phyloP scores from a whole-genome alignment of 2,329 filamentous ascomycete species.

The Cercospora nicotianae region DNA sequence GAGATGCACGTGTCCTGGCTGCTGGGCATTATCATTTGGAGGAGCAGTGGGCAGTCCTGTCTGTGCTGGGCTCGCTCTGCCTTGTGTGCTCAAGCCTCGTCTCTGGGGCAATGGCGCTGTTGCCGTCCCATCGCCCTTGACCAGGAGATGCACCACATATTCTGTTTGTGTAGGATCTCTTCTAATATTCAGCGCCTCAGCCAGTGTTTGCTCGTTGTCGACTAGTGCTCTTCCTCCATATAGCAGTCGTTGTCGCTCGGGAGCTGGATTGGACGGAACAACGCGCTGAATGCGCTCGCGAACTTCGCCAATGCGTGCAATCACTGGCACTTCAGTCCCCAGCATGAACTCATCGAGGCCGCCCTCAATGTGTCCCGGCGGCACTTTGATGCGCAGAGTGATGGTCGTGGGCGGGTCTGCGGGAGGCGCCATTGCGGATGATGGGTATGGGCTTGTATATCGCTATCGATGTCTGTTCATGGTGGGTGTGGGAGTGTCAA shows the following conservation, averaged over 20 bases:
- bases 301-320: conserved; percentile 53
- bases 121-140: conserved; percentile 30
- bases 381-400: conserved; percentile 37
- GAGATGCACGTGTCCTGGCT: conserved; percentile 1
- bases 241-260: conserved; percentile 57
- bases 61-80: conserved; percentile 19
- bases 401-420: conserved; percentile 33
- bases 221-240: conserved; percentile 57
- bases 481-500: background rate
- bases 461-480: background rate
- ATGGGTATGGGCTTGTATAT: background rate
- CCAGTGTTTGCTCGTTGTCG: conserved; percentile 51
- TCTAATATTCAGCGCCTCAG: conserved; percentile 52
- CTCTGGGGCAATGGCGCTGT: conserved; percentile 20
- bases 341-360: conserved; percentile 33
- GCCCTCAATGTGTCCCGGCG: conserved; percentile 34
- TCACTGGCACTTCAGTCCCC: conserved; percentile 29
- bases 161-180: conserved; percentile 46
- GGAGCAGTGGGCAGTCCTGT: conserved; percentile 7
- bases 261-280: conserved; percentile 49
- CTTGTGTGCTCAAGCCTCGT: conserved; percentile 16
- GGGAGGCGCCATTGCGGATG: conserved; percentile 31
- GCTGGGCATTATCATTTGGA: conserved; percentile 7
- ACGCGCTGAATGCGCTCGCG: conserved; percentile 53
- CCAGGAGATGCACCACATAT: conserved; percentile 39